Conservation (phyloP, 2,329 filamentous ascomycete genomes). For the Lecanicillium sp. region DNA sequence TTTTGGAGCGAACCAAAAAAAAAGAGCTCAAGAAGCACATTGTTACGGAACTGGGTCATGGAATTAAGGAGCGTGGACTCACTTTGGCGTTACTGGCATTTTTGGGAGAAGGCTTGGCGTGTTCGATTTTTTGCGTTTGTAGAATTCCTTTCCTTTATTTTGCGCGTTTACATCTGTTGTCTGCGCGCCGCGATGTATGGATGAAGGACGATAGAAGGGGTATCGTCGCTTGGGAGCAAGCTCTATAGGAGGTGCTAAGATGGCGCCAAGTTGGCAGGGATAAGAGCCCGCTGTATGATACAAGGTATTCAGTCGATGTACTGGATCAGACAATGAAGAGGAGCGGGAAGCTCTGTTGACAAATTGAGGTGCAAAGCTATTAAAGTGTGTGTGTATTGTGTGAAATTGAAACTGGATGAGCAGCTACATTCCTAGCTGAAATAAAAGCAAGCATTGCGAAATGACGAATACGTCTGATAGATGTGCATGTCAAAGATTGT, state of each 20-base stretch:
- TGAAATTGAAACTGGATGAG: too few relatives aligned
- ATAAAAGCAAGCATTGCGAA: too few relatives aligned
- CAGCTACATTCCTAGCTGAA: too few relatives aligned
- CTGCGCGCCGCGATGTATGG: too few relatives aligned
- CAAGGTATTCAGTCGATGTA: slow-evolving; percentile 1
- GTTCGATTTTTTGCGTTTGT: slow-evolving; percentile 6
- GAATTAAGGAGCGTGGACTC: slow-evolving; percentile 8
- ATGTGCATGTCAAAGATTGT: too few relatives aligned
- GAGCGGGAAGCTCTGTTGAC: slow-evolving; percentile 4
- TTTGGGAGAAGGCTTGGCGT: slow-evolving; percentile 5
- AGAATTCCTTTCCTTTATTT: not conserved
- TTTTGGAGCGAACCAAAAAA: slow-evolving; percentile 13
- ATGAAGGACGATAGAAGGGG: too few relatives aligned
- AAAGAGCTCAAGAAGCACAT: slow-evolving; percentile 9
- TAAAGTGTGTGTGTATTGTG: too few relatives aligned
- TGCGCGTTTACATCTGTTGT: too few relatives aligned
- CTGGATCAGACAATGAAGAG: slow-evolving; percentile 3
- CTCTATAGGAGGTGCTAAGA: slow-evolving; percentile 5
- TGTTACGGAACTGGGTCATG: slow-evolving; percentile 2
- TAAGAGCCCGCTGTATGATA: slow-evolving; percentile 5
- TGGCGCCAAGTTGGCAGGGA: slow-evolving; percentile 1
- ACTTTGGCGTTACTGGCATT: slow-evolving; percentile 9
- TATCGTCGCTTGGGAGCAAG: not conserved
- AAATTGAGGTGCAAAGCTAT: not conserved
- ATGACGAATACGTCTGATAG: too few relatives aligned